These are phyloP conservation scores for Myxozyma neotropica DNA, from an alignment of 805 yeast species.

Conservation along the genomic window DNA sequence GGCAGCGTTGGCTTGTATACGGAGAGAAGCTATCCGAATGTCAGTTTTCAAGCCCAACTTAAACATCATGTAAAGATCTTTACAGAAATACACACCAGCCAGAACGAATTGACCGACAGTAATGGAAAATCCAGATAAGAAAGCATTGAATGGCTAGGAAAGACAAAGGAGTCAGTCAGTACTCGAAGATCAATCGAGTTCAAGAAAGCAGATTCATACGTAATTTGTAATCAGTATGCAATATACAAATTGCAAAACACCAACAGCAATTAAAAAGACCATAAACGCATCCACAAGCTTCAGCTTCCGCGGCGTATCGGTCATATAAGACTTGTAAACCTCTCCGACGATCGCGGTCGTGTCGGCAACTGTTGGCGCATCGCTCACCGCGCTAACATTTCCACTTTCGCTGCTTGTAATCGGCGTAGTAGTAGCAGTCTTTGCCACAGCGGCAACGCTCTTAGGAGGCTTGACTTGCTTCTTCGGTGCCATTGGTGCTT, in stretches of 20 bases:
- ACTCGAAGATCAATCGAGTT: no score
- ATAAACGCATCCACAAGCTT: slow-evolving; percentile 78
- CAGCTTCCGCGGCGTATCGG: slow-evolving; percentile 34
- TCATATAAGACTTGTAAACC: slow-evolving; percentile 15
- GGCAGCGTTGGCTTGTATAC: slow-evolving; percentile 64
- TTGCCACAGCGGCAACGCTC: background rate
- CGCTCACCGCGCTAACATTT: no score
- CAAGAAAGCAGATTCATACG: slow-evolving; percentile 37
- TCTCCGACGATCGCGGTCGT: slow-evolving; percentile 17
- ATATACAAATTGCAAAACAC: slow-evolving; percentile 76
- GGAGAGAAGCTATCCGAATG: slow-evolving; percentile 67
- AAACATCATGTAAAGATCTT: no score
- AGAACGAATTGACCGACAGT: slow-evolving; percentile 96
- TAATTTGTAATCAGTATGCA: slow-evolving; percentile 78
- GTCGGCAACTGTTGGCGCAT: slow-evolving; percentile 13
- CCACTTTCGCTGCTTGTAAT: background rate
- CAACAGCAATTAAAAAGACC: slow-evolving; percentile 71
- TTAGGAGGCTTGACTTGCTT: slow-evolving; percentile 9
- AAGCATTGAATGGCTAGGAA: slow-evolving; percentile 85
- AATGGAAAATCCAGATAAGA: slow-evolving; percentile 85
- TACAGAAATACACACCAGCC: slow-evolving; percentile 47
- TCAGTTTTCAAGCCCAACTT: no score
- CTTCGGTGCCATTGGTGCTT: slow-evolving; percentile 10
- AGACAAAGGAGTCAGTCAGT: background rate
- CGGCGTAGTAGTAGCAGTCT: background rate